phyloP scores from a whole-genome alignment of 1,139 yeast genomes.

The Scheffersomyces stambukii region DNA sequence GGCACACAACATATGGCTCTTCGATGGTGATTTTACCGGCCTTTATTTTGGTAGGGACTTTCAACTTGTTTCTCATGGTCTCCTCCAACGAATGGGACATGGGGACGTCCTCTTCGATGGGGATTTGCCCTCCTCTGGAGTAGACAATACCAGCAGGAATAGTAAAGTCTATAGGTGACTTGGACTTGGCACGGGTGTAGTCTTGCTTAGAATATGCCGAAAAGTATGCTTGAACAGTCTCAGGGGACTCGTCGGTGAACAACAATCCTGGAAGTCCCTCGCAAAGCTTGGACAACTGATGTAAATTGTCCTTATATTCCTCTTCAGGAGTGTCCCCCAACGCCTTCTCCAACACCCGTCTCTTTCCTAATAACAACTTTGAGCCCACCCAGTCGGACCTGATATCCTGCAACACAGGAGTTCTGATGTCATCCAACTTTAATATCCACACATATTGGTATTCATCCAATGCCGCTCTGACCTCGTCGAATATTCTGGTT shows the following conservation, averaged over 20 bases:
- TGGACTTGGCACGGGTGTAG: slow-evolving; percentile 85
- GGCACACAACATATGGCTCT: slow-evolving; percentile 77
- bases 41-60: slow-evolving; percentile 87
- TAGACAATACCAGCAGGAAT: slow-evolving; percentile 89
- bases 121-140: slow-evolving; percentile 91
- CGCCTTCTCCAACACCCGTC: slow-evolving; percentile 89
- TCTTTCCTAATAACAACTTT: slow-evolving; percentile 82
- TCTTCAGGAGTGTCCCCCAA: slow-evolving; percentile 83
- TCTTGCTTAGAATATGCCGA: slow-evolving; percentile 73
- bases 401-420: slow-evolving; percentile 90
- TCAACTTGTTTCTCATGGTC: slow-evolving; percentile 80
- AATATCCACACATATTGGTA: slow-evolving; percentile 81
- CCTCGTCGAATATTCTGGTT: slow-evolving; percentile 84
- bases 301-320: slow-evolving; percentile 83
- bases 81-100: slow-evolving; percentile 95
- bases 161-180: slow-evolving; percentile 75
- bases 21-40: slow-evolving; percentile 79
- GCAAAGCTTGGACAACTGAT: slow-evolving; percentile 54
- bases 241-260: slow-evolving; percentile 82
- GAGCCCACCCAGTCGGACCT: slow-evolving; percentile 92
- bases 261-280: slow-evolving; percentile 80
- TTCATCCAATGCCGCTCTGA: slow-evolving; percentile 74
- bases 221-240: slow-evolving; percentile 83
- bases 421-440: slow-evolving; percentile 87
- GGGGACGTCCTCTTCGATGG: slow-evolving; percentile 91